Base-by-base conservation (phyloP, 345 rosid species). In the Tarenaya hassleriana region DNA sequence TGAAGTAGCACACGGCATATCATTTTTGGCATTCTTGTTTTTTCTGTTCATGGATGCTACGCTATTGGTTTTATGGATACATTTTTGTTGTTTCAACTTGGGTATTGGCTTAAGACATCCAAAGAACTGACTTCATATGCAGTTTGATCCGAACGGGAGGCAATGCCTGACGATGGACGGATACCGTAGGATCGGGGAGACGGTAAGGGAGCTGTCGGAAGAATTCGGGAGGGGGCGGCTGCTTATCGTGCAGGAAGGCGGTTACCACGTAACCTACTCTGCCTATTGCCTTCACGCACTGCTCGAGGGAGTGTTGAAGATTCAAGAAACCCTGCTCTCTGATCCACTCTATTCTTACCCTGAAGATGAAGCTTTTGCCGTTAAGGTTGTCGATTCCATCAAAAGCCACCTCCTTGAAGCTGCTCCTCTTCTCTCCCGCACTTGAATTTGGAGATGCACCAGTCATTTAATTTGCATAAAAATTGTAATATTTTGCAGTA, bases 91-190 rank as follows among this genome's bases (percentile, higher is more conserved):
- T 41, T 41, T 24, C n/a, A n/a, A n/a, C n/a, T n/a, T n/a, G n/a
- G n/a, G n/a, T n/a, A n/a, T n/a, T n/a, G n/a, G n/a, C n/a, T n/a
- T n/a, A n/a, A n/a, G 29, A 2, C 5, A 24, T 2, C 29, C 29
- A 24, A 24, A 24, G 29, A 24, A 13, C 47, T 35, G 6, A 24
- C n/a, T 3, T 63, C 41, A 27, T 39, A n/a, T 63, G 63, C 60
- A 91, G 95, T 79, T 87, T 51, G 98, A 91, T 73, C 87, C 96
- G 16, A 91, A 91, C 52, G 92, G 98, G 66, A 84, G 95, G 74
- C 91, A 74, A 45, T 68, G 95, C 80, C 64, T 87, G 66, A 91
- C 91, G 14, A 79, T 84, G 96, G 76, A 54, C 43, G 95, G 98
- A 7, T 91, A 87, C 62, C 73, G 86, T 51, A 66, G 63, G 34